phyloP scores from a whole-genome alignment of 2,329 filamentous ascomycete species.

The Pochonia chlamydosporia region DNA sequence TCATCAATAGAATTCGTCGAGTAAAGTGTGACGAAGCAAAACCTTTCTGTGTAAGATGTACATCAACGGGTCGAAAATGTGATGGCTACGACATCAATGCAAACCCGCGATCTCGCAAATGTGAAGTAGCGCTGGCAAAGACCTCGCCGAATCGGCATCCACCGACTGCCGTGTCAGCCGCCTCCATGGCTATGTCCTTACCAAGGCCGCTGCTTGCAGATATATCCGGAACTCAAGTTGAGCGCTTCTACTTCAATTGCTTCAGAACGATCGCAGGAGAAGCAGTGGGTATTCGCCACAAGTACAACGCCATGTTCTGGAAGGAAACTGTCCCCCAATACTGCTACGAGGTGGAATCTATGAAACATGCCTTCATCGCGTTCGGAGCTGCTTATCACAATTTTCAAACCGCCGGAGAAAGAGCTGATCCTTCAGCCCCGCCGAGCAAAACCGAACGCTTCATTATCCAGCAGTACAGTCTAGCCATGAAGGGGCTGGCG shows the following conservation, averaged over 20 bases:
- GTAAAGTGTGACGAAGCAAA: conserved; percentile 31
- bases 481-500: conserved; percentile 27
- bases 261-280: conserved; percentile 25
- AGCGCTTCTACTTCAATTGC: conserved; percentile 29
- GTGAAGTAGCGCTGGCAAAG: neutral
- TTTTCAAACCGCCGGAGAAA: conserved; percentile 12
- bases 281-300: conserved; percentile 21
- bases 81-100: conserved; percentile 26
- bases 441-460: conserved; percentile 27
- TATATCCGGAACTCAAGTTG: conserved; percentile 27
- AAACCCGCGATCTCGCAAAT: conserved; percentile 3
- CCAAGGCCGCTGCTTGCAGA: conserved; percentile 28
- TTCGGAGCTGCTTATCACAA: conserved; percentile 25
- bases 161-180: neutral
- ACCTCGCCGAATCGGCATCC: neutral
- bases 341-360: conserved; percentile 21
- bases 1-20: conserved; percentile 23
- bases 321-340: conserved; percentile 22
- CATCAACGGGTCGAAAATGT: conserved; percentile 26
- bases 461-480: conserved; percentile 32
- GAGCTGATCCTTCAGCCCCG: conserved; percentile 10
- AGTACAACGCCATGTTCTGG: conserved; percentile 24
- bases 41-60: conserved; percentile 27
- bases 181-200: conserved; percentile 1
- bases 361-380: conserved; percentile 28